Conservation (phyloP, 306 rosid genomes). For the Cicer chorassanicum region DNA sequence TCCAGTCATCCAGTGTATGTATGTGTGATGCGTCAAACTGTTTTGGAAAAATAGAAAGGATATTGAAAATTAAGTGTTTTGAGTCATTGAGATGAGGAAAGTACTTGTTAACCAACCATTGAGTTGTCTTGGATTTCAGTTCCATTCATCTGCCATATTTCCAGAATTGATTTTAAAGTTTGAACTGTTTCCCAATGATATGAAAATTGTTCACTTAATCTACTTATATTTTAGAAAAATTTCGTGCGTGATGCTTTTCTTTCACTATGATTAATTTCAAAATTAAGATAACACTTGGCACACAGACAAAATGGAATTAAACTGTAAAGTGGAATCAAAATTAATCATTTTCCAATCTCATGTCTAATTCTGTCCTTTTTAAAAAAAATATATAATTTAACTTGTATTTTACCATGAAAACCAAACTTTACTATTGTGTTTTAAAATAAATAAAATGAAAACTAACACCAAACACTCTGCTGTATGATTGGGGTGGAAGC, state of each 20-base stretch:
- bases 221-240: neutral
- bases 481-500: neutral
- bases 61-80: neutral
- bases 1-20: neutral
- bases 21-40: neutral
- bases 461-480: slow-evolving; percentile 1
- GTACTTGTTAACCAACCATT: slow-evolving; percentile 22
- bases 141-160: neutral
- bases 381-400: neutral
- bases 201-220: neutral
- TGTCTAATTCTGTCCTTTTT: too few relatives aligned
- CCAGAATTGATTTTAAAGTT: neutral
- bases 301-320: neutral
- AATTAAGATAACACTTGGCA: neutral
- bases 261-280: neutral
- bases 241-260: neutral
- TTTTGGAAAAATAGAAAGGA: neutral
- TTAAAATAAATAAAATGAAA: neutral
- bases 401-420: neutral
- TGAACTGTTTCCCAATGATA: neutral
- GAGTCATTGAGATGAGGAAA: neutral
- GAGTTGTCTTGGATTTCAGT: neutral
- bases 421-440: neutral
- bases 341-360: too few relatives aligned
- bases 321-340: neutral